Percentiles rank a stretch among this genome's conserved stretches.
phyloP scores from a whole-genome alignment of 2,329 filamentous ascomycete species.

The Venturia carpophila region DNA sequence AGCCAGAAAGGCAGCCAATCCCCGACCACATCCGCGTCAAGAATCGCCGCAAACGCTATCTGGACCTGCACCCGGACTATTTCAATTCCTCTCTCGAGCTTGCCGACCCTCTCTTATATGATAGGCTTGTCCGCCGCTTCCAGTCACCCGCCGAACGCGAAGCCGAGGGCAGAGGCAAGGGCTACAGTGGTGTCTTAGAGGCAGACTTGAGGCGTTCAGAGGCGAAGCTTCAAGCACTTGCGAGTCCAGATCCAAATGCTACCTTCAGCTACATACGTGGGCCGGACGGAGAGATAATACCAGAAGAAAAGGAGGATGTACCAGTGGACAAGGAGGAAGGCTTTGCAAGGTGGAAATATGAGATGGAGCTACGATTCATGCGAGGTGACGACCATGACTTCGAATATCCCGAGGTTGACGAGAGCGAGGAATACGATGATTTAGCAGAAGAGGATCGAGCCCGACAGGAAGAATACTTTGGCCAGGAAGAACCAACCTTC shows the following conservation, averaged over 20 bases:
- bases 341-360: conserved; percentile 58
- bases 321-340: conserved; percentile 58
- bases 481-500: conserved; percentile 66
- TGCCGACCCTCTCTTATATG: conserved; percentile 74
- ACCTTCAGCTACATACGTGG: conserved; percentile 45
- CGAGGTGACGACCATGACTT: conserved; percentile 69
- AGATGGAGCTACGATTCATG: conserved; percentile 67
- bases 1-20: background rate
- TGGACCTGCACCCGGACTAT: conserved; percentile 65
- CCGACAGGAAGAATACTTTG: conserved; percentile 69
- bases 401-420: conserved; percentile 64
- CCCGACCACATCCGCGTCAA: conserved; percentile 49
- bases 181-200: conserved; percentile 71
- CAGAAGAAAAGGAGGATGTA: conserved; percentile 50
- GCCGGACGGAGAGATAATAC: conserved; percentile 48
- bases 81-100: conserved; percentile 56
- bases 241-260: conserved; percentile 44
- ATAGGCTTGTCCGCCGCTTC: conserved; percentile 68
- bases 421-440: conserved; percentile 64
- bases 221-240: conserved; percentile 59
- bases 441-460: conserved; percentile 52
- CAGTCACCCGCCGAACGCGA: conserved; percentile 67
- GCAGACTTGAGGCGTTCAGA: conserved; percentile 70
- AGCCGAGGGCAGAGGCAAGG: conserved; percentile 62
- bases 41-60: conserved; percentile 71